phyloP scores from a whole-genome alignment of 208 protist species.

The Entamoeba invadens region DNA sequence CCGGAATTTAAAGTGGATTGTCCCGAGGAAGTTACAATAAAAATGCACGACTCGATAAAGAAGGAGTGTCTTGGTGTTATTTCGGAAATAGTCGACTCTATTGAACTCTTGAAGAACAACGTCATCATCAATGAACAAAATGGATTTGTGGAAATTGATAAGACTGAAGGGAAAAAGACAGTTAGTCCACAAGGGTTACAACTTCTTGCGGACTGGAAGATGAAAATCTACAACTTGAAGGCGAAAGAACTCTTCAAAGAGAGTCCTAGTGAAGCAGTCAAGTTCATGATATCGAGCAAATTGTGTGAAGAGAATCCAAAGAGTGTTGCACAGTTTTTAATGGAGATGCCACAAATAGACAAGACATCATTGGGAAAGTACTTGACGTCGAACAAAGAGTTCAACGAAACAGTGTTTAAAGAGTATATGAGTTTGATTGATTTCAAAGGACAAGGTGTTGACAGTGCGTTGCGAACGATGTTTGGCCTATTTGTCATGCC shows the following conservation, averaged over 20 bases:
- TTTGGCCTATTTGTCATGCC: background rate
- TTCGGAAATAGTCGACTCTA: background rate
- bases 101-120: background rate
- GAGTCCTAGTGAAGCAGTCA: background rate
- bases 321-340: background rate
- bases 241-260: background rate
- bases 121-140: background rate
- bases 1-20: background rate
- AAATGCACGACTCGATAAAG: background rate
- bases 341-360: background rate
- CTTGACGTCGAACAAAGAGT: background rate
- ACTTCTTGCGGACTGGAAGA: background rate
- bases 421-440: background rate
- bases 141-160: background rate
- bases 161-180: background rate
- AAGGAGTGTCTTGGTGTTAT: background rate
- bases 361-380: background rate
- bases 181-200: background rate
- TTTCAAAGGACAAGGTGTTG: background rate
- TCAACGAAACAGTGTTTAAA: background rate
- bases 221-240: background rate
- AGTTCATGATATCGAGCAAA: background rate
- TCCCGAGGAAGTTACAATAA: background rate
- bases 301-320: background rate
- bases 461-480: background rate